Evolutionary conservation across 1,139 yeast species (phyloP).

Genomic region (Geotrichum fermentans): DNA sequence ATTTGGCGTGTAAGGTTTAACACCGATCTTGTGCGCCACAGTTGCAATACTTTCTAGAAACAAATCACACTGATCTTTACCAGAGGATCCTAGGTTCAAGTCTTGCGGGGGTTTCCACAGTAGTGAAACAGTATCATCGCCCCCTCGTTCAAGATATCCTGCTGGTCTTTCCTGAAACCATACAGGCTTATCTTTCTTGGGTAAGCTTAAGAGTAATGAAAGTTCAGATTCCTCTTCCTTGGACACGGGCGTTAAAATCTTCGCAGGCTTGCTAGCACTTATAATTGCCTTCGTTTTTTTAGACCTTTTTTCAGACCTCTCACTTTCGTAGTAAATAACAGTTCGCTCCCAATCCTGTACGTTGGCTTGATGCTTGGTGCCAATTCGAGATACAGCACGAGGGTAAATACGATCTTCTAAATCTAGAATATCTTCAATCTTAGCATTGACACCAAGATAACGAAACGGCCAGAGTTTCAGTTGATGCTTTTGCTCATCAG

Average conservation of each 20-base stretch:
- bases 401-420: constrained; percentile 78
- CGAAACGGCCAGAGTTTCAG: constrained; percentile 62
- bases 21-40: constrained; percentile 49
- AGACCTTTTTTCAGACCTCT: constrained; percentile 26
- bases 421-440: constrained; percentile 74
- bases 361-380: constrained; percentile 68
- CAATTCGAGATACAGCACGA: constrained; percentile 72
- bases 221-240: constrained; percentile 20
- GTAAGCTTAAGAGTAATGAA: constrained; percentile 44
- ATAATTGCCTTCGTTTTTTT: constrained; percentile 23
- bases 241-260: constrained; percentile 21
- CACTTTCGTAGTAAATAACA: constrained; percentile 57
- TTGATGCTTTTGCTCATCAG: constrained; percentile 36
- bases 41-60: constrained; percentile 51
- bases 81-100: constrained; percentile 20
- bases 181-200: constrained; percentile 51
- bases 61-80: constrained; percentile 40
- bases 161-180: constrained; percentile 78
- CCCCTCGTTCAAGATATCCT: constrained; percentile 83
- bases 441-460: constrained; percentile 72
- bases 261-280: constrained; percentile 3
- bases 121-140: constrained; percentile 61
- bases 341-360: constrained; percentile 66
- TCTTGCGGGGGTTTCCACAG: constrained; percentile 54
- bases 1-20: constrained; percentile 57